Evolutionary conservation across 495 filamentous ascomycete genomes (phyloP).

Genomic region (Cetradonia linearis): DNA sequence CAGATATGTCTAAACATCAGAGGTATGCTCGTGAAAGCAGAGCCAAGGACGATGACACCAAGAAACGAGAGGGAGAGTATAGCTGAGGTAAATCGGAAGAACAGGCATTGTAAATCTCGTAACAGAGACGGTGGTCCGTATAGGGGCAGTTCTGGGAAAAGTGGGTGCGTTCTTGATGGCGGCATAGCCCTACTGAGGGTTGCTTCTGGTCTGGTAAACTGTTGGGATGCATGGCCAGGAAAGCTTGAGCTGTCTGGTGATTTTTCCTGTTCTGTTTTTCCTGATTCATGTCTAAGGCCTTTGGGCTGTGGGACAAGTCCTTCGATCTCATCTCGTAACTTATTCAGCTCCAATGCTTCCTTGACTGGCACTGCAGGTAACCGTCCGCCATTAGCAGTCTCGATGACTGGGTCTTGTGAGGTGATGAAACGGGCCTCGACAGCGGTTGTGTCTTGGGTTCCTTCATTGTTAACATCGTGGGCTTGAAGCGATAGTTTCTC

Average conservation of each 20-base stretch:
- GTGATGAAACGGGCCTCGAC: slow-evolving; percentile 59
- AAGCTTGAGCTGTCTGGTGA: slow-evolving; percentile 10
- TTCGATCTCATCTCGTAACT: slow-evolving; percentile 37
- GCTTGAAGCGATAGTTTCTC: slow-evolving; percentile 46
- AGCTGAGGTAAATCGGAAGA: slow-evolving; percentile 55
- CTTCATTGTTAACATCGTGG: slow-evolving; percentile 19
- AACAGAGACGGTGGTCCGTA: slow-evolving; percentile 65
- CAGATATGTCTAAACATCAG: slow-evolving; percentile 37
- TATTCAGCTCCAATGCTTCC: slow-evolving; percentile 59
- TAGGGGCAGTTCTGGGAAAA: slow-evolving; percentile 79
- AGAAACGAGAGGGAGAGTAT: slow-evolving; percentile 70
- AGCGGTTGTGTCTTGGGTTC: slow-evolving; percentile 36
- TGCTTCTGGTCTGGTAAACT: slow-evolving; percentile 27
- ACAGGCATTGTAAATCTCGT: slow-evolving; percentile 51
- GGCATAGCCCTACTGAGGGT: slow-evolving; percentile 35
- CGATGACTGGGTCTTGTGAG: slow-evolving; percentile 57
- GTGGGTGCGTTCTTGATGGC: slow-evolving; percentile 60
- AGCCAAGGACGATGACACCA: slow-evolving; percentile 60
- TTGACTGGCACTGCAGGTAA: slow-evolving; percentile 54
- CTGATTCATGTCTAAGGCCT: background rate
- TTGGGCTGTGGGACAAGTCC: background rate
- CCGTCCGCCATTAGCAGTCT: slow-evolving; percentile 52
- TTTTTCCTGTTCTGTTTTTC: background rate
- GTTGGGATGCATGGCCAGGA: slow-evolving; percentile 13
- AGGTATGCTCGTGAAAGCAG: slow-evolving; percentile 52